phyloP scores from a whole-genome alignment of 352 stramenopile genomes.

The Aphanomyces stellatus region DNA sequence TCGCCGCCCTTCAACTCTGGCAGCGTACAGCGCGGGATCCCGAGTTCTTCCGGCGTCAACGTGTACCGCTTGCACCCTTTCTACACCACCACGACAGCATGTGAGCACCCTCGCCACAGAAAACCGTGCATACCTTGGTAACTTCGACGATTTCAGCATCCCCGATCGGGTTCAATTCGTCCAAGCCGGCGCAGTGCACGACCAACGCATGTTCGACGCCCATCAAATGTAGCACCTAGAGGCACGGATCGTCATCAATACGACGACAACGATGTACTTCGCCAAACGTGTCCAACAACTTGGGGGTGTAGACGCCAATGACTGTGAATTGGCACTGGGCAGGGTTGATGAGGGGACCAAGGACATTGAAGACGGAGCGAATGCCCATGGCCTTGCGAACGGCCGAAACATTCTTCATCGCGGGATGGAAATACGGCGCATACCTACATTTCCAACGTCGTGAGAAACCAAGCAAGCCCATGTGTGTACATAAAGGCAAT shows the following conservation, averaged over 20 bases:
- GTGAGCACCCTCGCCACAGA: constrained; percentile 25
- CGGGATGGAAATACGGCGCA: constrained; percentile 94
- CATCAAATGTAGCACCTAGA: constrained; percentile 71
- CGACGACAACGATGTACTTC: constrained; percentile 18
- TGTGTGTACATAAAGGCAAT: constrained; percentile 95
- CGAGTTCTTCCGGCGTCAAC: constrained; percentile 79
- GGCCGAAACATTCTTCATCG: constrained; percentile 92
- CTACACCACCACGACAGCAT: constrained; percentile 31
- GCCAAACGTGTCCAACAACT: constrained; percentile 83
- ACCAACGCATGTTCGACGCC: constrained; percentile 96
- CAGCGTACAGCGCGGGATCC: constrained; percentile 88
- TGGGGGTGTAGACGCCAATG: constrained; percentile 97
- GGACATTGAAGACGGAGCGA: constrained; percentile 97
- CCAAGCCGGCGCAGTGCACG: constrained; percentile 96
- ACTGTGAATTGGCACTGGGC: constrained; percentile 91
- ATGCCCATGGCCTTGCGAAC: constrained; percentile 95
- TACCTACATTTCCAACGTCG: not conserved
- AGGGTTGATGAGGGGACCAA: constrained; percentile 97
- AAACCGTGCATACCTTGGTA: constrained; percentile 29
- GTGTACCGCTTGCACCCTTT: constrained; percentile 32
- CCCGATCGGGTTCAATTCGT: constrained; percentile 97
- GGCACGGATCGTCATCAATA: constrained; percentile 32
- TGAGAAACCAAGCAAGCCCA: not conserved
- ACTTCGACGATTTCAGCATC: constrained; percentile 73
- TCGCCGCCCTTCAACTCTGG: constrained; percentile 94